Conservation (phyloP, 2,329 filamentous ascomycete species). For the Neurospora sp. region DNA sequence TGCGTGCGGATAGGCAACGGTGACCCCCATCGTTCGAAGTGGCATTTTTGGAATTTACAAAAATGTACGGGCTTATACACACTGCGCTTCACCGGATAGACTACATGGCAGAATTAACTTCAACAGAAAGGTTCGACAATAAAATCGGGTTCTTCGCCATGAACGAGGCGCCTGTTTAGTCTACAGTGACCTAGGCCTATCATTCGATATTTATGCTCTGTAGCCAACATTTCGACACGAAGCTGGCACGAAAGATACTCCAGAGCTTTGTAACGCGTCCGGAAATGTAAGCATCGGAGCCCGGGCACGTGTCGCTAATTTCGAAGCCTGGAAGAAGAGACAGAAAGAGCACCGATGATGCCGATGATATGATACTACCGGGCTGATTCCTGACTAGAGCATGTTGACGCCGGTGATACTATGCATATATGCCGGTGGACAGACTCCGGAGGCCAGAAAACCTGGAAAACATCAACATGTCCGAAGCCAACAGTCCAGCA, state of each 20-base stretch:
- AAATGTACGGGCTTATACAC: too few species aligned
- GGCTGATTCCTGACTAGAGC: not conserved
- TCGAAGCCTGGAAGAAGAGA: not conserved
- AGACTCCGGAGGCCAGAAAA: not conserved
- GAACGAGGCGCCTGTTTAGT: not conserved
- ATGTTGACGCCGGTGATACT: rapidly evolving
- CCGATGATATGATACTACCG: not conserved
- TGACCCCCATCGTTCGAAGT: not conserved
- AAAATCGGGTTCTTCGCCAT: not conserved
- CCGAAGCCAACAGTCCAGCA: not conserved
- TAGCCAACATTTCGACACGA: not conserved
- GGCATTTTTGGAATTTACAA: not conserved
- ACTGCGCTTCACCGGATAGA: too few species aligned
- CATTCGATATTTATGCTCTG: not conserved
- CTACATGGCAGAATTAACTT: not conserved
- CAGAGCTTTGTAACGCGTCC: not conserved
- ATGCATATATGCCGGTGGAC: not conserved
- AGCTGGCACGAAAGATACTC: not conserved
- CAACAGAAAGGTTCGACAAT: not conserved
- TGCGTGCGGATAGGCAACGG: not conserved
- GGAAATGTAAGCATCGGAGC: not conserved
- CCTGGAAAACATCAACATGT: not conserved
- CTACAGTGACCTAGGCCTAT: not conserved
- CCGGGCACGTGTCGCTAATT: not conserved
- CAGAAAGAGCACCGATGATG: not conserved